Evolutionary conservation across 495 filamentous ascomycete genomes (phyloP).

Genomic region (Daldinia decipiens): DNA sequence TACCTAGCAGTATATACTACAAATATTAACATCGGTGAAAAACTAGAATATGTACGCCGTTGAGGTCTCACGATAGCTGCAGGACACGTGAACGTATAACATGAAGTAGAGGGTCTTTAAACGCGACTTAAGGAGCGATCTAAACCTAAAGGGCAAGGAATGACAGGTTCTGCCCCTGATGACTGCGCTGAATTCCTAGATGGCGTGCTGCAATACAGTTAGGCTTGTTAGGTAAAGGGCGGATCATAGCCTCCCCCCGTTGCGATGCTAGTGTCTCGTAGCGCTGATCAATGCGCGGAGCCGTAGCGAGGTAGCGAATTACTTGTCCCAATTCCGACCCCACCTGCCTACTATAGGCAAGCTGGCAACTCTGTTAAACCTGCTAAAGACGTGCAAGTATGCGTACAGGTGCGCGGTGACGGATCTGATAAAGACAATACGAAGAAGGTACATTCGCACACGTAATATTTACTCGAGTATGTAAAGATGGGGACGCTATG

Average conservation of each 20-base stretch:
- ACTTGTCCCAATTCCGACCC: slow-evolving; percentile 14
- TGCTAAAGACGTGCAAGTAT: not conserved
- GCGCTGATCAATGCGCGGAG: slow-evolving; percentile 26
- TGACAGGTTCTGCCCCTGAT: slow-evolving; percentile 17
- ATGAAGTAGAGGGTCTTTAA: not conserved
- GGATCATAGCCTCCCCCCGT: slow-evolving; percentile 24
- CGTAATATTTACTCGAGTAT: slow-evolving; percentile 18
- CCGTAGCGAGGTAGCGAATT: slow-evolving; percentile 27
- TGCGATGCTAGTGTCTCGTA: slow-evolving; percentile 25
- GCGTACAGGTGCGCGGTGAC: slow-evolving; percentile 18
- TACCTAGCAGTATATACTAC: not conserved
- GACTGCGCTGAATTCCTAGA: slow-evolving; percentile 6
- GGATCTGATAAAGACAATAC: slow-evolving; percentile 33
- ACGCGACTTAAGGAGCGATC: not conserved
- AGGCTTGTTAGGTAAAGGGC: slow-evolving; percentile 18
- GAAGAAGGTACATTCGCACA: slow-evolving; percentile 21
- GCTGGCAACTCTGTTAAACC: slow-evolving; percentile 21
- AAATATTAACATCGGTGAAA: slow-evolving; percentile 7
- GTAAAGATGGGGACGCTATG: not conserved
- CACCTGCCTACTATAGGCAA: slow-evolving; percentile 28
- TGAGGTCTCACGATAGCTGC: slow-evolving; percentile 37
- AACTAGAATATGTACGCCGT: slow-evolving; percentile 14
- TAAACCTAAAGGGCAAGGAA: not conserved
- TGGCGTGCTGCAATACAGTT: slow-evolving; percentile 34
- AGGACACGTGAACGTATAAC: slow-evolving; percentile 8